These are phyloP conservation scores for Xylogone sp. DNA, from an alignment of 2,329 filamentous ascomycete genomes.

Conservation along the genomic window DNA sequence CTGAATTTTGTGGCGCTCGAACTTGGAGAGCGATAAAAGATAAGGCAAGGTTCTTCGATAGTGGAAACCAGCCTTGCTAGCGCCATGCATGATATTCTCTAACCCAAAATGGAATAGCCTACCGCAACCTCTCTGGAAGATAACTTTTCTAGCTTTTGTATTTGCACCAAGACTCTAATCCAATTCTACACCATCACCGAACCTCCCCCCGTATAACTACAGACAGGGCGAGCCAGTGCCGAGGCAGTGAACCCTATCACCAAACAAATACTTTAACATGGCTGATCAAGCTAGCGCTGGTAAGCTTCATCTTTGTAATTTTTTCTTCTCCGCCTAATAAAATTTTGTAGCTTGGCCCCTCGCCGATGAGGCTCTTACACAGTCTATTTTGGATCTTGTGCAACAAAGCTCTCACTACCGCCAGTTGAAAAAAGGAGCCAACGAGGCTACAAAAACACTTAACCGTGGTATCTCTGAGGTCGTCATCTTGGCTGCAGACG, in stretches of 20 bases:
- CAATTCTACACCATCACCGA: background rate
- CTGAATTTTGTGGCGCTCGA: too few relatives aligned
- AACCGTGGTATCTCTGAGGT: conserved; percentile 90
- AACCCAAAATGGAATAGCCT: background rate
- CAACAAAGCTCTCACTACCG: conserved; percentile 57
- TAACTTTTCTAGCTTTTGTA: background rate
- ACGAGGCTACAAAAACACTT: conserved; percentile 79
- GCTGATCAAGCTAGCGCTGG: background rate
- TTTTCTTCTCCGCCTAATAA: background rate
- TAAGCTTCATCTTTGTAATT: background rate
- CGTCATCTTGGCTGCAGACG: conserved; percentile 86
- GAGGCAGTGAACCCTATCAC: background rate
- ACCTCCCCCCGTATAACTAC: background rate
- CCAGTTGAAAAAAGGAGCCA: conserved; percentile 86
- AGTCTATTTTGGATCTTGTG: conserved; percentile 79
- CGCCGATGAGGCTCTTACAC: conserved; percentile 69
- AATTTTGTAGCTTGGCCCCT: conserved; percentile 58
- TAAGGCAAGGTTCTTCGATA: background rate
- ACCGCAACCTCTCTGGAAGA: background rate
- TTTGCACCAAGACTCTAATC: background rate
- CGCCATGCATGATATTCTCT: background rate
- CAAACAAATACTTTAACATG: background rate
- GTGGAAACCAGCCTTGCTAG: background rate
- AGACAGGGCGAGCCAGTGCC: background rate
- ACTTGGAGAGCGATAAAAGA: background rate